phyloP scores from a whole-genome alignment of 2,329 filamentous ascomycete species.

The Botrytis fabae region DNA sequence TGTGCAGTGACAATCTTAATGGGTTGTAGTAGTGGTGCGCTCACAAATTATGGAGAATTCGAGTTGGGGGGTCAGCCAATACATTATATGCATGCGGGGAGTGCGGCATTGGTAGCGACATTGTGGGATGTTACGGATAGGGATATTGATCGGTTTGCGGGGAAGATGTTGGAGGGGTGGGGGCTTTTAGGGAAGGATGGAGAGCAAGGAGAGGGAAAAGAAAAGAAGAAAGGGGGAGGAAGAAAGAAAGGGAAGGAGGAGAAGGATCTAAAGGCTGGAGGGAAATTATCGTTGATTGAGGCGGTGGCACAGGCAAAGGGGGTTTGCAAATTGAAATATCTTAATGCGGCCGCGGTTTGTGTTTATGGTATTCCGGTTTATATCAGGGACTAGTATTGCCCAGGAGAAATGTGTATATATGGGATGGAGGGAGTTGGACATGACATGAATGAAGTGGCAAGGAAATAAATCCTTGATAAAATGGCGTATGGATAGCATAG shows the following conservation, averaged over 20 bases:
- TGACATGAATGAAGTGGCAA: neutral
- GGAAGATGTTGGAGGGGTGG: slow-evolving; percentile 67
- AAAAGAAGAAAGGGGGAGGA: slow-evolving; percentile 32
- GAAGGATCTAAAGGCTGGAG: slow-evolving; percentile 35
- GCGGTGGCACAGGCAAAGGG: slow-evolving; percentile 74
- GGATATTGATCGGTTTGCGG: slow-evolving; percentile 92
- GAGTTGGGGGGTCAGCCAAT: slow-evolving; percentile 88
- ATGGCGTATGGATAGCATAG: slow-evolving; percentile 9
- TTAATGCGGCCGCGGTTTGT: slow-evolving; percentile 91
- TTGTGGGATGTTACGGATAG: slow-evolving; percentile 98
- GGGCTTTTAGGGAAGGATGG: slow-evolving; percentile 56
- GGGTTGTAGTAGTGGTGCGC: slow-evolving; percentile 85
- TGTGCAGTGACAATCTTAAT: slow-evolving; percentile 87
- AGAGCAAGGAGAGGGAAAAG: slow-evolving; percentile 38
- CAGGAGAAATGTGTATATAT: neutral
- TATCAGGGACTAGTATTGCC: slow-evolving; percentile 28
- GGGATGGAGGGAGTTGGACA: neutral
- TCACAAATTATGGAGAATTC: slow-evolving; percentile 81
- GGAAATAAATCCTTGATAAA: neutral
- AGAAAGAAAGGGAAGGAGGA: slow-evolving; percentile 39
- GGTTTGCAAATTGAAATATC: slow-evolving; percentile 83
- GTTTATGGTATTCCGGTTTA: slow-evolving; percentile 93
- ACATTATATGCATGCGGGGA: slow-evolving; percentile 87
- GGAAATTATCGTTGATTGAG: slow-evolving; percentile 66
- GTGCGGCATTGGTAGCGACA: slow-evolving; percentile 84